A percentile compares a stretch with the other conserved stretches of the same genome.
Evolutionary conservation across 2,329 filamentous ascomycete genomes (phyloP).

Genomic region (Aspergillus udagawae): DNA sequence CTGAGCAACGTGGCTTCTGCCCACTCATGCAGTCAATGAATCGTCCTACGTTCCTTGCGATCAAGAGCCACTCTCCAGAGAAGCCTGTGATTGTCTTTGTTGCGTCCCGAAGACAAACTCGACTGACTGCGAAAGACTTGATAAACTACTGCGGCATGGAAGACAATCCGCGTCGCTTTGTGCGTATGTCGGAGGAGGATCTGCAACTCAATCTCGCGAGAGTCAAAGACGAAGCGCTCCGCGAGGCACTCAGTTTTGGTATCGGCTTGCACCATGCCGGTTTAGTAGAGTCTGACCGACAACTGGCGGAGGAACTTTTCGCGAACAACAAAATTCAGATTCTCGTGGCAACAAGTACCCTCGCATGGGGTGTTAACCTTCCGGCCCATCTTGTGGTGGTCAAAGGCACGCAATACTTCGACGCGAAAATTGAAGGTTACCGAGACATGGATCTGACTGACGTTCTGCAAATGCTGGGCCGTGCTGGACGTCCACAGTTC

Average conservation of each 20-base stretch:
- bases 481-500: conserved; percentile 93
- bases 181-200: conserved; percentile 93
- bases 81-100: conserved; percentile 99
- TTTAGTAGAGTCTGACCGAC: conserved; percentile 89
- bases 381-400: conserved; percentile 96
- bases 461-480: conserved; percentile 94
- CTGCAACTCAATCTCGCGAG: conserved; percentile 79
- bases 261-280: conserved; percentile 97
- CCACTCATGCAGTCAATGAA: conserved; percentile 99
- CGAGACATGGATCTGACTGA: conserved; percentile 99
- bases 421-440: conserved; percentile 96
- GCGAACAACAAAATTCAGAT: conserved; percentile 98
- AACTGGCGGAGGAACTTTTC: conserved; percentile 89
- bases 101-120: conserved; percentile 88
- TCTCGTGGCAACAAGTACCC: conserved; percentile 87
- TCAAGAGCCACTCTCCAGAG: conserved; percentile 92
- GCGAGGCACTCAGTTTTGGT: conserved; percentile 93
- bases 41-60: conserved; percentile 88
- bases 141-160: conserved; percentile 99
- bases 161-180: conserved; percentile 89
- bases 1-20: conserved; percentile 90
- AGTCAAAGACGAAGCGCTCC: conserved; percentile 88
- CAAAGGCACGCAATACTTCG: conserved; percentile 96
- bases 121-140: conserved; percentile 89
- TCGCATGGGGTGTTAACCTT: conserved; percentile 97